phyloP scores from a whole-genome alignment of 2,329 filamentous ascomycete genomes.

The Zopfia rhizophila region DNA sequence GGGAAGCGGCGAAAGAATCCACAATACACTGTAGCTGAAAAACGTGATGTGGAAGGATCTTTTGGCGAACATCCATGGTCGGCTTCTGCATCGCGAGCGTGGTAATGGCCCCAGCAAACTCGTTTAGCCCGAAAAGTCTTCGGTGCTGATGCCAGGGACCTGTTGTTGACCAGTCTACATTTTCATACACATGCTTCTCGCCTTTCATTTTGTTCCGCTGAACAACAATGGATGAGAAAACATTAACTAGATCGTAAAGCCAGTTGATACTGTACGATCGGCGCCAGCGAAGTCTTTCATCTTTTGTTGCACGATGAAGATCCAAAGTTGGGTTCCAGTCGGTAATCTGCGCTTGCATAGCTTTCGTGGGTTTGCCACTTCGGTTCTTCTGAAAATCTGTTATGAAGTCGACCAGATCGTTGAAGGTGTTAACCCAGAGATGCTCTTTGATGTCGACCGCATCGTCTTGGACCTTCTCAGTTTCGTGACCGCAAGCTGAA shows the following conservation, averaged over 20 bases:
- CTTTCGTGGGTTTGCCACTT: conserved; percentile 59
- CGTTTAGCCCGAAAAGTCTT: conserved; percentile 57
- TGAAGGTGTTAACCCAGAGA: conserved; percentile 56
- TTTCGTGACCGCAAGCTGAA: conserved; percentile 17
- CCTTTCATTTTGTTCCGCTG: conserved; percentile 50
- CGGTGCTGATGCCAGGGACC: conserved; percentile 53
- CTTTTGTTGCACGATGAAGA: conserved; percentile 49
- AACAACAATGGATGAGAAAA: conserved; percentile 55
- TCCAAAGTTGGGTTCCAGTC: conserved; percentile 58
- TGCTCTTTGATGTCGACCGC: conserved; percentile 57
- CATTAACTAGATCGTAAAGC: conserved; percentile 64
- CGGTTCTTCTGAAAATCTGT: conserved; percentile 58
- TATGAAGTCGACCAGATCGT: conserved; percentile 58
- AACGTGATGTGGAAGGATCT: conserved; percentile 60
- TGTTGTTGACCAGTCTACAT: conserved; percentile 55
- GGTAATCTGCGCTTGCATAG: conserved; percentile 52
- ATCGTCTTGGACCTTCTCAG: conserved; percentile 27
- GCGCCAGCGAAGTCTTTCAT: conserved; percentile 59
- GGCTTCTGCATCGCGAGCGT: conserved; percentile 59
- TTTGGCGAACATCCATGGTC: conserved; percentile 49
- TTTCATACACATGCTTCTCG: conserved; percentile 47
- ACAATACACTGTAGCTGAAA: conserved; percentile 64
- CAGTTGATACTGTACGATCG: conserved; percentile 62
- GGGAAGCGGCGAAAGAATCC: conserved; percentile 58
- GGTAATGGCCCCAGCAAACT: conserved; percentile 59